Base-by-base conservation (phyloP, 164 flowering plant genomes). In the Annona squamosa region DNA sequence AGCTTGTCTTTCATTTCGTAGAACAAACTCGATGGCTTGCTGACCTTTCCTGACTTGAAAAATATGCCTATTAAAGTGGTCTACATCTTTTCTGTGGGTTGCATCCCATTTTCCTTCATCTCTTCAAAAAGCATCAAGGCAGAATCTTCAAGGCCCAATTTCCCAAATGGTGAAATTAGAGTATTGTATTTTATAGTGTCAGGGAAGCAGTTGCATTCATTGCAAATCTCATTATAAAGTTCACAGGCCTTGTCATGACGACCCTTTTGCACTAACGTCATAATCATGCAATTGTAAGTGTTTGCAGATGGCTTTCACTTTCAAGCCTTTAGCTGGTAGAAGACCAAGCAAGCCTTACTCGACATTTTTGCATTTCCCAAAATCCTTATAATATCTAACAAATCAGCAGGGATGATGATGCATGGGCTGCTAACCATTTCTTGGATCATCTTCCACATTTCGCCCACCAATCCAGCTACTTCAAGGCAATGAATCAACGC, bases 181-280 rank as follows among this genome's bases (percentile, higher is more conserved):
- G 87, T 87, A 82, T 85, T 85, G 73, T 92, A 94, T 1, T 98
- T 92, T 7, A 89, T 72, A 9, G 93, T 91, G 70, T 94, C 94
- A 12, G 98, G 96, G 5, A 84, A 82, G 77, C 97, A 92, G 48
- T 80, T 80, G 42, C 85, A 87, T 37, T 92, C 97, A 74, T 80
- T 86, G 77, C 98, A 94, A 95, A 94, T 92, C 77, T 92, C 97
- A 76, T 80, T 91, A 71, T 92, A 92, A 7, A 94, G 86, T 84
- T 94, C 97, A 71, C 88, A 88, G 65, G 92, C 86, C 78, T 91
- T 94, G n/a, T 90, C 97, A 69, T 83, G 81, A 68, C 87, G 90
- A 18, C 93, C 89, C 77, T 89, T 91, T 82, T 85, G 91, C 91
- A 94, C 86, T 77, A 94, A 78, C 91, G 88, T 87, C 81, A 81